A percentile compares a stretch with the other conserved stretches of the same genome.
These are phyloP conservation scores for Friedmanniomyces simplex DNA, from an alignment of 495 filamentous ascomycete genomes.

Conservation along the genomic window DNA sequence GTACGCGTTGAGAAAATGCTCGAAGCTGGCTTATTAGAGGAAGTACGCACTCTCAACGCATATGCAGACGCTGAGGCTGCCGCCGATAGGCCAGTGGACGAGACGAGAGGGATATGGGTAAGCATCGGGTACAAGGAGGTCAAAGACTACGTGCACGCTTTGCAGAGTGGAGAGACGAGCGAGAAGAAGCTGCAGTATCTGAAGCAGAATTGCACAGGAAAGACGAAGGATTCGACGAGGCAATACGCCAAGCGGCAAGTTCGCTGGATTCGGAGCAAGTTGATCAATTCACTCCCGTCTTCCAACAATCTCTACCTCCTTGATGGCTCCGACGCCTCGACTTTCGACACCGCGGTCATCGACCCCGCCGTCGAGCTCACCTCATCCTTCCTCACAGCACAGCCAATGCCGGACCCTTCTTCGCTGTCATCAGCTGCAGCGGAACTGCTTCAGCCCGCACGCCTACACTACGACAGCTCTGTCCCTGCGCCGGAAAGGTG, in stretches of 20 bases:
- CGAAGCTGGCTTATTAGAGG: slow-evolving; percentile 54
- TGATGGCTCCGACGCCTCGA: slow-evolving; percentile 53
- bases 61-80: slow-evolving; percentile 39
- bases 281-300: slow-evolving; percentile 53
- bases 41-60: slow-evolving; percentile 54
- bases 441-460: slow-evolving; percentile 40
- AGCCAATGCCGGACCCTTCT: slow-evolving; percentile 47
- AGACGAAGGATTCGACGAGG: slow-evolving; percentile 65
- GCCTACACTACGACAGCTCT: slow-evolving; percentile 30
- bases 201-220: slow-evolving; percentile 39
- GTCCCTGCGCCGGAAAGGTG: slow-evolving; percentile 38
- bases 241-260: slow-evolving; percentile 80
- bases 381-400: slow-evolving; percentile 44
- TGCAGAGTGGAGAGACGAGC: slow-evolving; percentile 30
- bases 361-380: slow-evolving; percentile 53
- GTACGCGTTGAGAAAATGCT: slow-evolving; percentile 76
- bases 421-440: slow-evolving; percentile 51
- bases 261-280: slow-evolving; percentile 76
- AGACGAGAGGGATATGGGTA: slow-evolving; percentile 78
- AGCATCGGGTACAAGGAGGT: slow-evolving; percentile 95
- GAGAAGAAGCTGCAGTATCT: slow-evolving; percentile 37
- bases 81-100: slow-evolving; percentile 49
- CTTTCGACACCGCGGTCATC: slow-evolving; percentile 51
- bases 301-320: slow-evolving; percentile 35
- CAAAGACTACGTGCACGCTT: slow-evolving; percentile 52